Percentiles rank a stretch among this genome's conserved stretches.
Evolutionary conservation across 2,329 filamentous ascomycete genomes (phyloP).

Genomic region (Cladosporium sp.): DNA sequence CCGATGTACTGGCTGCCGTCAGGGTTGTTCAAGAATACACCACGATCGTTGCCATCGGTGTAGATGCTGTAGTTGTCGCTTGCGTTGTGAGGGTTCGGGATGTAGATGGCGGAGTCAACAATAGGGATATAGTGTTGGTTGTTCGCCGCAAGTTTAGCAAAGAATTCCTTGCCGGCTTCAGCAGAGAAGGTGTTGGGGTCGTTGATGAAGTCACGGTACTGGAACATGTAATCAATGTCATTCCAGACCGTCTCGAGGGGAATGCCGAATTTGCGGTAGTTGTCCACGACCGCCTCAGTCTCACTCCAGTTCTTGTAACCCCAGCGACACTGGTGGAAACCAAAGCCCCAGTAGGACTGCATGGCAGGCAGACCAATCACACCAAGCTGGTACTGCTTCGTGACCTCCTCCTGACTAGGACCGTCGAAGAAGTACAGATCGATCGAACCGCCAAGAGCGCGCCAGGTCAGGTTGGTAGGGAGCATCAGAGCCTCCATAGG

Average conservation of each 20-base stretch:
- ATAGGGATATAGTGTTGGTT: constrained; percentile 59
- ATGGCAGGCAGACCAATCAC: constrained; percentile 62
- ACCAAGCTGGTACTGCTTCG: constrained; percentile 64
- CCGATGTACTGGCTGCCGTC: constrained; percentile 41
- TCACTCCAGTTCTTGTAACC: constrained; percentile 72
- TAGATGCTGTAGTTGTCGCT: constrained; percentile 55
- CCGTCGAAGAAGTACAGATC: constrained; percentile 79
- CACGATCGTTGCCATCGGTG: constrained; percentile 29
- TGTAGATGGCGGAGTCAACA: constrained; percentile 63
- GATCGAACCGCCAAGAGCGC: constrained; percentile 69
- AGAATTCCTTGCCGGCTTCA: constrained; percentile 47
- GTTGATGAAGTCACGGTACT: constrained; percentile 57
- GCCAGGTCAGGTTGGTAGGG: constrained; percentile 65
- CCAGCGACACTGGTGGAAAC: constrained; percentile 80
- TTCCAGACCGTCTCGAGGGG: constrained; percentile 52
- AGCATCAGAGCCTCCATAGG: constrained; percentile 67
- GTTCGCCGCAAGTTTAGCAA: constrained; percentile 49
- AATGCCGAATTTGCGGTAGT: constrained; percentile 52
- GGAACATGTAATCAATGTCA: constrained; percentile 53
- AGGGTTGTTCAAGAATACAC: constrained; percentile 34
- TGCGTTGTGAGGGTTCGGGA: constrained; percentile 65
- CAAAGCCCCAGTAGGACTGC: constrained; percentile 74
- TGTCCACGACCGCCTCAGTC: constrained; percentile 55
- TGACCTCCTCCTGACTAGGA: constrained; percentile 63
- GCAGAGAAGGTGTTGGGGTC: constrained; percentile 51